Base-by-base conservation (phyloP, 768 basidiomycete species). In the Boletales sp. region DNA sequence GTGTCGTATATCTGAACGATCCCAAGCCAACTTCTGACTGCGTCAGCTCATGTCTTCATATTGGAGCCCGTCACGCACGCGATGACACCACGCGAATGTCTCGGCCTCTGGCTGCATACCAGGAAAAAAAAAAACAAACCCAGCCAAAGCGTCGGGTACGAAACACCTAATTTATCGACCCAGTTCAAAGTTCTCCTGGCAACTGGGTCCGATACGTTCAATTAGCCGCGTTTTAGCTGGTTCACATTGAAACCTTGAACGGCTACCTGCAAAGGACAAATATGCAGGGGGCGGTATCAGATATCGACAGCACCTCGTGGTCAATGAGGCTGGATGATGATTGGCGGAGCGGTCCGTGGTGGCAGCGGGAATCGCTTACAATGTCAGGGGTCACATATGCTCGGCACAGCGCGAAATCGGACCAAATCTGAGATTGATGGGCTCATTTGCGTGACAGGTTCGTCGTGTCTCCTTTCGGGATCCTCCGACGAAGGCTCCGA, bases 381-480 rank as follows among this genome's bases (percentile, higher is more conserved):
- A 42, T 37, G 21, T 57, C 60, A 60, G 57, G 61, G 60, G 61
- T 47, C 48, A 45, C 53, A 51, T 53, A 52, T 39, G 32, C 48
- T 52, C 41, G 42, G 37, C 45, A 41, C 30, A 40, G 30, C 39
- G 43, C 47, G 50, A 54, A 58, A 47, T 54, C 45, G 54, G 41
- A 17, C 44, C 39, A 35, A 63, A 66, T 67, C 67, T 69, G 43
- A 69, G 63, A 65, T 66, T 69, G 45, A 51, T 15, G 15, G 47
- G 46, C 49, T 52, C 52, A 50, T 59, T 48, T 55, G 31, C 43
- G 14, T 45, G 46, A 50, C 48, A 53, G 43, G 55, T 55, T 45
- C 47, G 40, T 47, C 61, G 41, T 54, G 53, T 54, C 51, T 44
- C 36, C 43, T 32, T 47, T 55, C 68, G 62, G 67, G 54, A 53